These are phyloP conservation scores for Mycena capillaripes DNA, from an alignment of 768 basidiomycete genomes.

Conservation along the genomic window DNA sequence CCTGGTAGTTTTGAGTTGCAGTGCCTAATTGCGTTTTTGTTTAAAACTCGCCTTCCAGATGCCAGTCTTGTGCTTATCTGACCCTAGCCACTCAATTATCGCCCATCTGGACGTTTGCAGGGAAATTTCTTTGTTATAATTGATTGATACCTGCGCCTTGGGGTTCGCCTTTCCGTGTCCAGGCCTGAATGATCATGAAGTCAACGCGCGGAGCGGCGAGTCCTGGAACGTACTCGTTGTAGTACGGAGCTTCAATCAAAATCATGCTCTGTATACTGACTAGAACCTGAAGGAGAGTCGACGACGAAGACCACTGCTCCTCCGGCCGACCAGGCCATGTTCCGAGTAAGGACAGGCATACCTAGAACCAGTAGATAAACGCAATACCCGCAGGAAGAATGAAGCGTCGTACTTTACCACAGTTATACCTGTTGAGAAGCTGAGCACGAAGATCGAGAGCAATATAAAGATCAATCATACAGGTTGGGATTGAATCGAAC, in stretches of 20 bases:
- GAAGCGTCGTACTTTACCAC: slow-evolving; percentile 24
- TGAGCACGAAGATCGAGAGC: neutral
- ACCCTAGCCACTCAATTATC: slow-evolving; percentile 67
- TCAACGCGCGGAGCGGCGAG: slow-evolving; percentile 10
- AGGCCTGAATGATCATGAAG: slow-evolving; percentile 51
- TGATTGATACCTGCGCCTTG: slow-evolving; percentile 50
- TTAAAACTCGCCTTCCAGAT: slow-evolving; percentile 62
- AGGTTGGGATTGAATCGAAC: slow-evolving; percentile 73
- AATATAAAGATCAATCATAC: slow-evolving; percentile 42
- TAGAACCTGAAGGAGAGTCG: slow-evolving; percentile 69
- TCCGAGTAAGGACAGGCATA: slow-evolving; percentile 68
- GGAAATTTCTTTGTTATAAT: slow-evolving; percentile 60
- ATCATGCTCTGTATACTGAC: slow-evolving; percentile 75
- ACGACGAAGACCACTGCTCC: slow-evolving; percentile 62
- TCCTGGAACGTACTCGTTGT: slow-evolving; percentile 60
- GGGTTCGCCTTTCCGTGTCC: slow-evolving; percentile 60
- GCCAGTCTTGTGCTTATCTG: slow-evolving; percentile 54
- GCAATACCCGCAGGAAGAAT: no score
- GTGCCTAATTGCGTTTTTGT: neutral
- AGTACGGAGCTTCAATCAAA: slow-evolving; percentile 66
- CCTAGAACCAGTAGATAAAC: slow-evolving; percentile 52
- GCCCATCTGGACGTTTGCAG: slow-evolving; percentile 65
- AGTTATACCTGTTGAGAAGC: slow-evolving; percentile 18
- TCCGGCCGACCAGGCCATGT: slow-evolving; percentile 69
- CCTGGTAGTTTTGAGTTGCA: slow-evolving; percentile 46